These are phyloP conservation scores for Camelina neglecta DNA, from an alignment of 345 rosid species.

Conservation along the genomic window DNA sequence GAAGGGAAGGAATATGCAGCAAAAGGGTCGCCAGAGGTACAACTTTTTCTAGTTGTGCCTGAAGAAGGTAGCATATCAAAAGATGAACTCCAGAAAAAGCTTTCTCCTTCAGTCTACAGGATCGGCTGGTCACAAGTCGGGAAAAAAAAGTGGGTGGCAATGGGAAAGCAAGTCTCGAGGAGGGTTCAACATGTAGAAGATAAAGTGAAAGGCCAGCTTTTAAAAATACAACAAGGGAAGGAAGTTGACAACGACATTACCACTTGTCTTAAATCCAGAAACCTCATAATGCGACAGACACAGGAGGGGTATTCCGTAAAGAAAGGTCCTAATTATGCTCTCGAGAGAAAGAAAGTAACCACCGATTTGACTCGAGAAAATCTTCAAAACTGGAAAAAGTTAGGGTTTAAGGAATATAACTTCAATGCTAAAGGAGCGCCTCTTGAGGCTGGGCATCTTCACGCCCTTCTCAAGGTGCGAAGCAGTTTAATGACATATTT, in stretches of 20 bases:
- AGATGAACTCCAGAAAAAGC: constrained; percentile 78
- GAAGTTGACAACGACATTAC: constrained; percentile 64
- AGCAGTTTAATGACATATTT: constrained; percentile 75
- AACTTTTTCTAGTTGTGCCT: constrained; percentile 74
- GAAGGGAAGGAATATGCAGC: constrained; percentile 79
- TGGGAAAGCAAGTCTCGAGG: constrained; percentile 79
- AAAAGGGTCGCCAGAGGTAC: constrained; percentile 84
- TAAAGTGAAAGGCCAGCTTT: constrained; percentile 62
- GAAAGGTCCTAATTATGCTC: constrained; percentile 85
- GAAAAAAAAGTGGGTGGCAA: constrained; percentile 82
- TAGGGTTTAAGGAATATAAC: constrained; percentile 89
- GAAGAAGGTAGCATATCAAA: constrained; percentile 65
- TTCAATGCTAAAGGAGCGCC: constrained; percentile 87
- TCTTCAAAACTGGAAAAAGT: constrained; percentile 81
- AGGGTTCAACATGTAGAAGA: constrained; percentile 86
- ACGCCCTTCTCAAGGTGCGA: constrained; percentile 86
- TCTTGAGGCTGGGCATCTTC: constrained; percentile 85
- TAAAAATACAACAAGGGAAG: constrained; percentile 60
- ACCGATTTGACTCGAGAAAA: constrained; percentile 93
- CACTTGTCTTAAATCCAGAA: constrained; percentile 72
- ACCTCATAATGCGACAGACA: constrained; percentile 68
- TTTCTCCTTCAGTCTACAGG: constrained; percentile 64
- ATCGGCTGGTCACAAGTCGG: constrained; percentile 77
- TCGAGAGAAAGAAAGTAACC: constrained; percentile 68
- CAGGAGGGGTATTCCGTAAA: constrained; percentile 33